phyloP scores from a whole-genome alignment of 2,329 filamentous ascomycete species.

The Aspergillus ochraceoroseus region DNA sequence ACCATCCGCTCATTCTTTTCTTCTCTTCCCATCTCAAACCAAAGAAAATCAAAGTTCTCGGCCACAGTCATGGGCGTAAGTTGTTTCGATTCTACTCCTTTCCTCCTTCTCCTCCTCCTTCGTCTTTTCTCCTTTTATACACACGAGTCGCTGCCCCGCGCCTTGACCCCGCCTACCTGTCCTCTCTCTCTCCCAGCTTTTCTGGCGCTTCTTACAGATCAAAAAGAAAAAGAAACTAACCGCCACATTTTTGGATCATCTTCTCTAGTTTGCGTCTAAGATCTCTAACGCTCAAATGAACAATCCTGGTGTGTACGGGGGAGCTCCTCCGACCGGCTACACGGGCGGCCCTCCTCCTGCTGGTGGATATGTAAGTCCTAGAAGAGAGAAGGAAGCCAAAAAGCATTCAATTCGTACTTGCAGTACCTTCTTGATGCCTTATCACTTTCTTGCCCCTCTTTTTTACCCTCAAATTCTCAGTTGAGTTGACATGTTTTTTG shows the following conservation, averaged over 20 bases:
- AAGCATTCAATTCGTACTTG: slow-evolving; percentile 13
- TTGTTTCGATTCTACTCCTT: too few species aligned
- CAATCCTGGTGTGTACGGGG: slow-evolving; percentile 30
- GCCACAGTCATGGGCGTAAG: slow-evolving; percentile 9
- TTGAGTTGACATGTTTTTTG: not conserved
- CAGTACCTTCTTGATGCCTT: slow-evolving; percentile 8
- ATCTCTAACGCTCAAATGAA: slow-evolving; percentile 37
- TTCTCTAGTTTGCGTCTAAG: slow-evolving; percentile 37
- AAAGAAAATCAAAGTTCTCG: not conserved
- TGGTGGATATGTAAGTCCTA: slow-evolving; percentile 52
- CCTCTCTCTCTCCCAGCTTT: not conserved
- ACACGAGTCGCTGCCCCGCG: slow-evolving; percentile 1
- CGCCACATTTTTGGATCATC: slow-evolving; percentile 17
- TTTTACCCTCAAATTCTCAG: not conserved
- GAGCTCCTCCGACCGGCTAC: slow-evolving; percentile 37
- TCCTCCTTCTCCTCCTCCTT: slow-evolving; percentile 2
- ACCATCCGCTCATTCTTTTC: not conserved
- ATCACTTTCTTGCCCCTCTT: slow-evolving; percentile 11
- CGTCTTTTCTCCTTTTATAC: not conserved
- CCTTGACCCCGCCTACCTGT: slow-evolving; percentile 6
- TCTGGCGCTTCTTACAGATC: not conserved
- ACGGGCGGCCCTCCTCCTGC: slow-evolving; percentile 37
- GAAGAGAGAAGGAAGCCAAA: too few species aligned
- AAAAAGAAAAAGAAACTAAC: slow-evolving; percentile 14
- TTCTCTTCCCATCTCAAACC: not conserved